phyloP scores from a whole-genome alignment of 371 early-diverging fungal genomes.

The Encephalitozoon cuniculi region DNA sequence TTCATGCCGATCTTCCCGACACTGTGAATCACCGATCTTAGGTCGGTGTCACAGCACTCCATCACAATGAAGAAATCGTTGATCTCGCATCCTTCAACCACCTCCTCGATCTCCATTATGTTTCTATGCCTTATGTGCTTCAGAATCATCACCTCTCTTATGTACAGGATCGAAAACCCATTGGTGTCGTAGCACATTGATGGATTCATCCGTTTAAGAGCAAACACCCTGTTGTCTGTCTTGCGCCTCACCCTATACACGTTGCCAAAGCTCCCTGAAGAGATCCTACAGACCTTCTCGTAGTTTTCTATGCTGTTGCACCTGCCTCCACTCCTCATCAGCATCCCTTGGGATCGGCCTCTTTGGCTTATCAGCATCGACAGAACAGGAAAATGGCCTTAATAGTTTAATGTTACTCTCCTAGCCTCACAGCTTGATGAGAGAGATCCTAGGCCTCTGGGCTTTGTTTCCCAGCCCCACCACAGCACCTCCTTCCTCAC shows the following conservation, averaged over 20 bases:
- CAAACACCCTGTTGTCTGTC: slow-evolving; percentile 48
- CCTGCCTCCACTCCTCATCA: background rate
- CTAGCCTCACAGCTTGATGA: background rate
- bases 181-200: slow-evolving; percentile 20
- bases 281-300: slow-evolving; percentile 51
- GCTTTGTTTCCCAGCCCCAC: background rate
- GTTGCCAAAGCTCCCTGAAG: slow-evolving; percentile 82
- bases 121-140: slow-evolving; percentile 3
- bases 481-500: background rate
- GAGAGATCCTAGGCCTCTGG: background rate
- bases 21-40: slow-evolving; percentile 34
- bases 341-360: background rate
- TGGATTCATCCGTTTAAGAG: slow-evolving; percentile 6
- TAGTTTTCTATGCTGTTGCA: background rate
- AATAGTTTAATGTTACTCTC: background rate
- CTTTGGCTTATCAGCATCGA: background rate
- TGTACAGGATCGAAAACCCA: slow-evolving; percentile 8
- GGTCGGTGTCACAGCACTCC: slow-evolving; percentile 69
- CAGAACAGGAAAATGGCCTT: background rate
- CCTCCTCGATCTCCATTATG: slow-evolving; percentile 15
- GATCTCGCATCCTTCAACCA: slow-evolving; percentile 64
- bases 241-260: slow-evolving; percentile 70
- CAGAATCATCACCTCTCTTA: slow-evolving; percentile 23
- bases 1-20: background rate
- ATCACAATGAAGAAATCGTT: slow-evolving; percentile 68